Base-by-base conservation (phyloP, 495 filamentous ascomycete species). In the Collariella sp. region DNA sequence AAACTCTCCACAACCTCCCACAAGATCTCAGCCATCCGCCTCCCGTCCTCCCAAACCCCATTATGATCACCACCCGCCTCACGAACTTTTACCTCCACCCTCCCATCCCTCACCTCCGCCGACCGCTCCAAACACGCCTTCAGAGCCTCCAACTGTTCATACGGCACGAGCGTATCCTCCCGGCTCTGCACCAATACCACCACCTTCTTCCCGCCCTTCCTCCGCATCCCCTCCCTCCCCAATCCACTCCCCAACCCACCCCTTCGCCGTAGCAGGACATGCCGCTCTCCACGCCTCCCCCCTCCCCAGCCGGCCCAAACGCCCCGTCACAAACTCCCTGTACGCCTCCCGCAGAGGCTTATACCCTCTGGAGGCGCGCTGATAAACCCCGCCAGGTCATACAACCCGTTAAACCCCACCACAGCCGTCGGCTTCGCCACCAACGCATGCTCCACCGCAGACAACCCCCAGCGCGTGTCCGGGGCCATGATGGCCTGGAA, bases 401-500 rank as follows among this genome's bases (percentile, higher is more conserved):
- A 89, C 7, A 87, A 60, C 4, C 83, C 79, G 4, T 87, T 71
- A 1, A 90, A 71, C 0, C 75, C 79, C 9, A 67, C 57, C 57
- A 72, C 51, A 56, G 51, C 40, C 38, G 54, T 15, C 6, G 69
- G 60, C 40, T 68, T 62, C 1, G 13, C 15, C 12, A 53, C 31
- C 19, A 1, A 2, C 15, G 12, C 56, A 46, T 1, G n/a, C n/a
- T 7, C 5, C n/a, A 11, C 7, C 22, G 42, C n/a, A 12, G 33
- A 5, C 0, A 60, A 1, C 1, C 52, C 55, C 60, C 64, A 64
- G 5, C 62, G 34, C 1, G 59, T n/a, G n/a, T n/a, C 47, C 0
- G 69, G 58, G 15, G 67, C 61, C 79, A 84, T 82, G 11, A 82
- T 75, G 2, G 79, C 59, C 68, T 93, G 87, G 57, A 88, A 82